Conservation (phyloP, 768 basidiomycete species). For the Pholiota molesta region DNA sequence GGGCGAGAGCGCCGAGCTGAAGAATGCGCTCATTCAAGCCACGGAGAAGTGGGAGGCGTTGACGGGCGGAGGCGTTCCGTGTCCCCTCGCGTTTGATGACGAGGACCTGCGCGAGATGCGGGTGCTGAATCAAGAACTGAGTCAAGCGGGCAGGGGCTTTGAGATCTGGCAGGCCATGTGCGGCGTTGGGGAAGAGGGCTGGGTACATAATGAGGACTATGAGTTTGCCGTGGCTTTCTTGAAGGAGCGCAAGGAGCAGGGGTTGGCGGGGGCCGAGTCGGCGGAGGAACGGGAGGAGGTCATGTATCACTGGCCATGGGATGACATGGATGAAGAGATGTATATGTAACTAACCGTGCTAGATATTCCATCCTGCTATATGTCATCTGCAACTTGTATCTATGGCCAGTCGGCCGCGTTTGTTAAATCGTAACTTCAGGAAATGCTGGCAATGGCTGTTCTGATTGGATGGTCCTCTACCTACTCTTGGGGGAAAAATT, state of each 20-base stretch:
- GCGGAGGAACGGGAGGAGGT: slow-evolving; percentile 42
- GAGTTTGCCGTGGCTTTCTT: slow-evolving; percentile 35
- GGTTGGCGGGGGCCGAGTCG: slow-evolving; percentile 29
- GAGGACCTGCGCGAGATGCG: slow-evolving; percentile 46
- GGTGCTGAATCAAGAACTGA: slow-evolving; percentile 32
- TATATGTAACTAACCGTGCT: slow-evolving; percentile 35
- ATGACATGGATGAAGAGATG: slow-evolving; percentile 53
- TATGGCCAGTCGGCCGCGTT: no score
- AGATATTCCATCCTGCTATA: no score
- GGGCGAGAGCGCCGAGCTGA: slow-evolving; percentile 51
- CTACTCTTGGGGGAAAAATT: no score
- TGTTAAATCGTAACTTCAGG: no score
- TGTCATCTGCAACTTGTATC: no score
- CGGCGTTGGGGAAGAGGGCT: slow-evolving; percentile 42
- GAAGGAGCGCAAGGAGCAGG: slow-evolving; percentile 37
- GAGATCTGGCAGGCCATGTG: slow-evolving; percentile 27
- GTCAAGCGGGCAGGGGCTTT: slow-evolving; percentile 30
- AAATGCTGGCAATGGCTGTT: no score
- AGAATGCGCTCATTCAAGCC: slow-evolving; percentile 46
- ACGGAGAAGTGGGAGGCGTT: slow-evolving; percentile 46
- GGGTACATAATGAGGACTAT: slow-evolving; percentile 47
- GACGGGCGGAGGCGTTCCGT: slow-evolving; percentile 38
- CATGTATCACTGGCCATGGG: slow-evolving; percentile 44
- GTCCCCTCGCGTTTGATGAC: slow-evolving; percentile 48
- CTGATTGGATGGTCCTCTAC: no score